Conservation (phyloP, 257 asterid genomes). For the Eustoma russellianum region DNA sequence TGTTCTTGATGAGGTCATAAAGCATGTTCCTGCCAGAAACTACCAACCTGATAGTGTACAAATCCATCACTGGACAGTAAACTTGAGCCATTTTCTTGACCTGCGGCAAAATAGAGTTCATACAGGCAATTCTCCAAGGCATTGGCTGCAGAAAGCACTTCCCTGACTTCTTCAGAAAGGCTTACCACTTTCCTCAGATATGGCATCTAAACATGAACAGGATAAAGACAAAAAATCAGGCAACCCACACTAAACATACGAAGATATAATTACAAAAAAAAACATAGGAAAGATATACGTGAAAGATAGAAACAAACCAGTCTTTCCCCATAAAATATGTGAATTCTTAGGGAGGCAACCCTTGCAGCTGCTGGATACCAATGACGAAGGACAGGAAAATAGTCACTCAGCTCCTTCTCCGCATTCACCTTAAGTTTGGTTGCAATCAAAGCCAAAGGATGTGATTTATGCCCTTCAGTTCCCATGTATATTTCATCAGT, state of each 20-base stretch:
- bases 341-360: slow-evolving; percentile 57
- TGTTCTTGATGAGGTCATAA: slow-evolving; percentile 1
- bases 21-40: slow-evolving; percentile 2
- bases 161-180: slow-evolving; percentile 61
- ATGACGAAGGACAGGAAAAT: slow-evolving; percentile 53
- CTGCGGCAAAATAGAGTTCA: slow-evolving; percentile 49
- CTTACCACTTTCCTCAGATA: slow-evolving; percentile 56
- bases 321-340: slow-evolving; percentile 75
- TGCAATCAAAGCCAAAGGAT: slow-evolving; percentile 75
- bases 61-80: slow-evolving; percentile 28
- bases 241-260: slow-evolving; percentile 6
- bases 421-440: slow-evolving; percentile 57
- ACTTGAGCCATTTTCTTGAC: slow-evolving; percentile 28
- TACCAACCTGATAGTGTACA: slow-evolving; percentile 51
- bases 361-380: slow-evolving; percentile 68
- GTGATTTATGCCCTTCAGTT: slow-evolving; percentile 34
- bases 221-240: slow-evolving; percentile 15
- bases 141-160: slow-evolving; percentile 86
- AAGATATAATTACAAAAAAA: too few species aligned
- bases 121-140: slow-evolving; percentile 56
- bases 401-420: slow-evolving; percentile 53
- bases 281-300: slow-evolving; percentile 6
- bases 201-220: slow-evolving; percentile 46
- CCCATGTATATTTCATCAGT: slow-evolving; percentile 32
- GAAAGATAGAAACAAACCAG: slow-evolving; percentile 45